Conservation (phyloP, 306 rosid genomes). For the Vachellia collinsii region DNA sequence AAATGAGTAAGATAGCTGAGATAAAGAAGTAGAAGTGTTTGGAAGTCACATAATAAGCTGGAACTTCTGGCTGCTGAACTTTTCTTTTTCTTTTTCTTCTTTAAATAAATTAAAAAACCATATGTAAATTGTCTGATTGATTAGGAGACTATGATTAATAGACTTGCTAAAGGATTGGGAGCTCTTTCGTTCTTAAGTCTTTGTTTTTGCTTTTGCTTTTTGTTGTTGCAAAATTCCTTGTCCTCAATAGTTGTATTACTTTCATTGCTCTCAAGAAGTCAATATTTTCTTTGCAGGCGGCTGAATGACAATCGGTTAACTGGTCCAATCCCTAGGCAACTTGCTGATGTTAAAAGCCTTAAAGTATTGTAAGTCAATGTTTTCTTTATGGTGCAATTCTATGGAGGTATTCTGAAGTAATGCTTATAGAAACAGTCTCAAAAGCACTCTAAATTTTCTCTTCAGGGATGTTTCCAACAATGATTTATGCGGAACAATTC, state of each 20-base stretch:
- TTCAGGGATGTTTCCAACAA: conserved; percentile 92
- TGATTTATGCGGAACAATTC: conserved; percentile 89
- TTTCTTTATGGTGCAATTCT: conserved; percentile 14
- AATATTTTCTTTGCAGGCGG: conserved; percentile 59
- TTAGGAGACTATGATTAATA: not conserved
- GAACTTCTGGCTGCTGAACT: not conserved
- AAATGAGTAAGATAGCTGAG: not conserved
- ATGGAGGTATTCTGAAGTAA: conserved; percentile 5
- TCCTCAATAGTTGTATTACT: not conserved
- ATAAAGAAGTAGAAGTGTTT: conserved; percentile 16
- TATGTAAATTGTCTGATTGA: not conserved
- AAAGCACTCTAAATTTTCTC: conserved; percentile 32
- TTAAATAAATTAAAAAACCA: not conserved
- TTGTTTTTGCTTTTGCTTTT: not conserved
- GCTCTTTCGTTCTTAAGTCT: not conserved
- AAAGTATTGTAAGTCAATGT: conserved; percentile 85
- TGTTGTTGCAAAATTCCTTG: not conserved
- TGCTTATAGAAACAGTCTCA: conserved; percentile 12
- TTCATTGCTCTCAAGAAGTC: conserved; percentile 10
- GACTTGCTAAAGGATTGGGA: not conserved
- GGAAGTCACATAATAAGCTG: no score
- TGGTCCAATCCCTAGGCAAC: conserved; percentile 86
- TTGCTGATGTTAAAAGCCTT: conserved; percentile 66
- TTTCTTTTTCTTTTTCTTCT: not conserved
- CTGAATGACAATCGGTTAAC: conserved; percentile 78